Evolutionary conservation across 2,329 filamentous ascomycete species (phyloP).

Genomic region (Neofusicoccum umdonicola): DNA sequence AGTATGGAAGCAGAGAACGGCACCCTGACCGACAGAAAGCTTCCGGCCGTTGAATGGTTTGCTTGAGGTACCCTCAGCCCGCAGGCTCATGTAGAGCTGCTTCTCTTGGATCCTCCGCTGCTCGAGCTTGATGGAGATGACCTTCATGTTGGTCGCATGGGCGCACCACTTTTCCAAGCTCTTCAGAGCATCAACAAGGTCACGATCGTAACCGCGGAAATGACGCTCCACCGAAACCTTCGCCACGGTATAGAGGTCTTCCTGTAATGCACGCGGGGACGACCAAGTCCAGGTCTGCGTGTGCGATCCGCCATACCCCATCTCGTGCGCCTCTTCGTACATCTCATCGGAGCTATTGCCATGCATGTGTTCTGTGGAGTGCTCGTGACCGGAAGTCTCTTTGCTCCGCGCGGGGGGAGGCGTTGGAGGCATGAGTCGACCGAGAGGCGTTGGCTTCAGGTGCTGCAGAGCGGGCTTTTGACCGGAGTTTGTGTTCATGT

Average conservation of each 20-base stretch:
- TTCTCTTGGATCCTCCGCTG: slow-evolving; percentile 8
- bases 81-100: neutral
- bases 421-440: neutral
- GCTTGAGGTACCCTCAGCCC: neutral
- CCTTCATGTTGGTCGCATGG: slow-evolving; percentile 5
- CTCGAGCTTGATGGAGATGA: neutral
- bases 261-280: neutral
- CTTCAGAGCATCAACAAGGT: slow-evolving; percentile 3
- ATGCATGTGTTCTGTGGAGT: neutral
- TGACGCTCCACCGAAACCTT: slow-evolving; percentile 13
- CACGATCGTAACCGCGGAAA: slow-evolving; percentile 10
- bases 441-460: neutral
- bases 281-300: slow-evolving; percentile 15
- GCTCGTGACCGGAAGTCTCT: neutral
- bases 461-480: neutral
- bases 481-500: neutral
- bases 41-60: slow-evolving; percentile 8
- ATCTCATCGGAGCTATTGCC: neutral
- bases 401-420: neutral
- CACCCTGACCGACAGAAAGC: slow-evolving; percentile 17
- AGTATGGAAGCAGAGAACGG: slow-evolving; percentile 38
- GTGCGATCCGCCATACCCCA: neutral
- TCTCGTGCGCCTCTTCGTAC: neutral
- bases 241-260: slow-evolving; percentile 3
- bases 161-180: slow-evolving; percentile 12